Base-by-base conservation (phyloP, 805 yeast species). In the Pichia scutulata region DNA sequence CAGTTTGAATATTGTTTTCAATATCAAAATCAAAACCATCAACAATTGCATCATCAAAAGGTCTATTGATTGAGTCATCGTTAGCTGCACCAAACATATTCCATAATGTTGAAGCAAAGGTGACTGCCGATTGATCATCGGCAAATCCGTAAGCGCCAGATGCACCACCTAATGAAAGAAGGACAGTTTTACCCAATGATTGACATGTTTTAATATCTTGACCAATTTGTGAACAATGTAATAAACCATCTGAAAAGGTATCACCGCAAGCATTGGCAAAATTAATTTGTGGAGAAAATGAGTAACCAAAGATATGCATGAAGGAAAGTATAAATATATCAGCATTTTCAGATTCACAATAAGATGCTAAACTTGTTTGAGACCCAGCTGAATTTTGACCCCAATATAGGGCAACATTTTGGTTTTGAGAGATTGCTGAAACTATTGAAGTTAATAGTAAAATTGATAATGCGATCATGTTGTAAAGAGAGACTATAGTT, bases 11-110 rank as follows among this genome's bases (percentile, higher is more conserved):
- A 47, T 71, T 73, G 62, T 79, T 75, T 64, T 87, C 90, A 55
- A 81, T 70, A 62, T 89, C 96, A 54, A 80, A 75, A 58, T 86
- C 82, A 63, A 90, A 89, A 1, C 97, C 97, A 62, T 92, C 96
- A 30, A 86, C 70, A 43, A 89, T 77, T 9, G 90, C 73, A 58
- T 75, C 79, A 44, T 86, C 95, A 63, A 89, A 88, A 25, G 81
- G 81, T 60, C 80, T 68, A 49, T 69, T 68, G 30, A 50, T 52
- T 7, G 53, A 41, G 12, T 47, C 43, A 25, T 75, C 58, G 7
- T 77, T 57, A 33, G 87, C 89, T 52, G 73, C 79, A 54, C 82
- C 84, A 60, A 86, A 79, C 47, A 78, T 78, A 55, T 80, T 69
- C 78, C 86, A 84, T 42, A 83, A 64, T 42, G 81, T 70, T 26